Conservation (phyloP, 1,284 basidiomycete species). For the Apiotrichum siamense region DNA sequence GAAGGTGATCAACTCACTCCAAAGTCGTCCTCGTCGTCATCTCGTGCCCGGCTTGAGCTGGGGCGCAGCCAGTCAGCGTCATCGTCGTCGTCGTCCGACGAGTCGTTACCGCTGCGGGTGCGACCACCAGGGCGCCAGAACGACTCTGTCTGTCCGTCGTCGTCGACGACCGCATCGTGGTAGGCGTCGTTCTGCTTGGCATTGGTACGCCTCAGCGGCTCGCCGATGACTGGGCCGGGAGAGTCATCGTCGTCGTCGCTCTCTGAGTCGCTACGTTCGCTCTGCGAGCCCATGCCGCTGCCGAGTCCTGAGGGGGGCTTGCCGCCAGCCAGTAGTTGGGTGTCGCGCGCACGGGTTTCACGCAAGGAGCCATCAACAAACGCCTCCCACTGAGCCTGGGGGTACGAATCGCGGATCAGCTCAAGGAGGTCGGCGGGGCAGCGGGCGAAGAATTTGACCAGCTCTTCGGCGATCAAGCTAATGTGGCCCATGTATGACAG, state of each 20-base stretch:
- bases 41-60: constrained; percentile 17
- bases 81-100: constrained; percentile 42
- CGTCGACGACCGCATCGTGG: constrained; percentile 27
- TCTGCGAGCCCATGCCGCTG: constrained; percentile 7
- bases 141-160: constrained; percentile 21
- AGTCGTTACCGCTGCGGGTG: constrained; percentile 22
- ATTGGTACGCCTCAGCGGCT: constrained; percentile 35
- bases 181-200: constrained; percentile 21
- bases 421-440: constrained; percentile 74
- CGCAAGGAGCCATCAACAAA: constrained; percentile 75
- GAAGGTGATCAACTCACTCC: constrained; percentile 26
- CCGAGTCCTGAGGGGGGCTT: constrained; percentile 34
- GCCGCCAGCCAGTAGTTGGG: constrained; percentile 71
- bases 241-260: constrained; percentile 33
- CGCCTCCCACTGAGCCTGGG: constrained; percentile 76
- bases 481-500: constrained; percentile 97
- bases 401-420: constrained; percentile 60
- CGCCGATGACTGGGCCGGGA: constrained; percentile 29
- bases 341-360: constrained; percentile 77
- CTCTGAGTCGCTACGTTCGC: constrained; percentile 20
- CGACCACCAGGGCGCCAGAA: constrained; percentile 14
- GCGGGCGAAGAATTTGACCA: constrained; percentile 56
- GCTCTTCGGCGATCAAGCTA: constrained; percentile 63
- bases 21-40: constrained; percentile 36
- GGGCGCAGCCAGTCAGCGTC: constrained; percentile 44